Conservation (phyloP, 2,329 filamentous ascomycete species). For the Aureobasidium leucospermi region DNA sequence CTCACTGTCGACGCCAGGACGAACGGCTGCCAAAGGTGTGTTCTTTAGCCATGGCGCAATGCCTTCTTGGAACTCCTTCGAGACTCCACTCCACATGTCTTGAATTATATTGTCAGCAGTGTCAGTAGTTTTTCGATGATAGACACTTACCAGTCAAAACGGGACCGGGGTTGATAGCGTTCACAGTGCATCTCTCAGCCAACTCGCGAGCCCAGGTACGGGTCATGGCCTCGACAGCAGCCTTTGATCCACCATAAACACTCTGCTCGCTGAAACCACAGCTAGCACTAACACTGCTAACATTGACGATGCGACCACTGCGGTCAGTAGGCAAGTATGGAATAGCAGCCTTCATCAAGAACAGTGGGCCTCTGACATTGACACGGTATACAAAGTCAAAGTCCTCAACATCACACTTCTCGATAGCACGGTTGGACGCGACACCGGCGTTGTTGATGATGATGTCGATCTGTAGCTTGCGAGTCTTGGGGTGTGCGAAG, state of each 20-base stretch:
- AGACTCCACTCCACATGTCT: conserved; percentile 54
- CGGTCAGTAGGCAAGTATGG: conserved; percentile 63
- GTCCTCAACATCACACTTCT: conserved; percentile 55
- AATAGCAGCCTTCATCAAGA: conserved; percentile 66
- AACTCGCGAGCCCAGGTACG: conserved; percentile 59
- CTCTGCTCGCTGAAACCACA: conserved; percentile 53
- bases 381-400: conserved; percentile 68
- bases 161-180: conserved; percentile 59
- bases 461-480: conserved; percentile 66
- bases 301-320: conserved; percentile 56
- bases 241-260: conserved; percentile 60
- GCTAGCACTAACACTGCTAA: conserved; percentile 51
- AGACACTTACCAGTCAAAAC: conserved; percentile 60
- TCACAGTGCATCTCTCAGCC: conserved; percentile 55
- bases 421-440: conserved; percentile 55
- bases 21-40: conserved; percentile 57
- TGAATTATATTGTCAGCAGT: background rate
- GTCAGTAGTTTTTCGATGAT: background rate
- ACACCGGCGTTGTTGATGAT: conserved; percentile 81
- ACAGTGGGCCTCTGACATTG: conserved; percentile 74
- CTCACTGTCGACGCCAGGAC: conserved; percentile 55
- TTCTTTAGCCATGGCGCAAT: conserved; percentile 55
- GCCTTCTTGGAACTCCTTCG: conserved; percentile 49
- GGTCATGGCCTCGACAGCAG: conserved; percentile 62
- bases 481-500: conserved; percentile 48